phyloP scores from a whole-genome alignment of 768 basidiomycete genomes.

The Collybia sordida region DNA sequence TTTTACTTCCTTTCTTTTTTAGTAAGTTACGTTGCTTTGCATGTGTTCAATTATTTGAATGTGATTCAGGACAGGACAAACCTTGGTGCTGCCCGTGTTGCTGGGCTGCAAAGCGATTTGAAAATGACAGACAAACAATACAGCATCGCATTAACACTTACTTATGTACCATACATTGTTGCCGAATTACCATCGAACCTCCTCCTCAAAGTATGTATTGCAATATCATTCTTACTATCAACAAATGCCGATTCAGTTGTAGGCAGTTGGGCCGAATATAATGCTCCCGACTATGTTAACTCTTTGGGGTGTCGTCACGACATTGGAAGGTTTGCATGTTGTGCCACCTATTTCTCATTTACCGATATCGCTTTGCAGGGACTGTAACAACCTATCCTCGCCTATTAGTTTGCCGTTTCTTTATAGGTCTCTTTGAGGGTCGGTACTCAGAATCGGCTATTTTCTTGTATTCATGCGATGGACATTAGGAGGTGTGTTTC shows the following conservation, averaged over 20 bases:
- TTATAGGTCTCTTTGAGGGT: conserved; percentile 52
- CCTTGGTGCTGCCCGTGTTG: conserved; percentile 58
- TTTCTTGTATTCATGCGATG: background rate
- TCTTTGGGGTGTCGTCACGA: conserved; percentile 62
- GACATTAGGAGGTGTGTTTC: conserved; percentile 51
- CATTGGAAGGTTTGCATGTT: conserved; percentile 52
- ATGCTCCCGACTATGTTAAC: conserved; percentile 52
- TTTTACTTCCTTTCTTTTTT: background rate
- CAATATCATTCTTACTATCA: background rate
- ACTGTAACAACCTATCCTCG: conserved; percentile 45
- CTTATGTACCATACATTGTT: conserved; percentile 53
- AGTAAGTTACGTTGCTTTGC: background rate
- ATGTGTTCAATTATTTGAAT: background rate
- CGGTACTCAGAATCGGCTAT: conserved; percentile 5
- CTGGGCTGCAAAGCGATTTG: conserved; percentile 56
- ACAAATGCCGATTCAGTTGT: background rate
- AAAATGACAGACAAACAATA: conserved; percentile 50
- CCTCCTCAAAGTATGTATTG: conserved; percentile 44
- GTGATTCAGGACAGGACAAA: conserved; percentile 48
- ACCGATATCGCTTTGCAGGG: conserved; percentile 25
- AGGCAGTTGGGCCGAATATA: no score
- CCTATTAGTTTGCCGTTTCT: conserved; percentile 48
- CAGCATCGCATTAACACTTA: conserved; percentile 47
- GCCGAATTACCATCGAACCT: conserved; percentile 65
- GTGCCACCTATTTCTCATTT: background rate